Base-by-base conservation (phyloP, 306 rosid species). In the Medicago ruthenica region DNA sequence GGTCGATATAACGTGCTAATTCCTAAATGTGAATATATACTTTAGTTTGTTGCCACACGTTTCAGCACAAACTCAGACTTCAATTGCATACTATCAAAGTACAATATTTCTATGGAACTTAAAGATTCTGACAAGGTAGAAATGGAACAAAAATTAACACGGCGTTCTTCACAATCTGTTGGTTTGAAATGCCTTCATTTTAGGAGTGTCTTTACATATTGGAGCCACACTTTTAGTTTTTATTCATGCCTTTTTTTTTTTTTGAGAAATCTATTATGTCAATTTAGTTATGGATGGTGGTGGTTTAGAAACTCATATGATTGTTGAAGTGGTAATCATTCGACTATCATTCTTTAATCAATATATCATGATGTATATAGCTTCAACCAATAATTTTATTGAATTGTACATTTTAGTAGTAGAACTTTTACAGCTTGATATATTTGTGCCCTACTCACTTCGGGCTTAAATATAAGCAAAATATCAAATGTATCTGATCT, bases 21-120 rank as follows among this genome's bases (percentile, higher is more conserved):
- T 69, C 15, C 59, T 5, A 47, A 47, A 14, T 70, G 81, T 86
- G 68, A 83, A 79, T 70, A 53, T 60, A 45, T 44, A 64, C 39
- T 66, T 51, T 53, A 54, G 45, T 60, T 60, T 67, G 58, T 71
- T 55, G 48, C 22, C 61, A 65, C 80, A 34, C 17, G 7, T 42
- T 39, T 64, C 7, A 16, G 72, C 68, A 13, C 81, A 59, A 41
- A 69, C 51, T 73, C 15, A 12, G 59, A 11, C 65, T 20, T 55
- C 16, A 75, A 74, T 69, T 79, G 42, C 70, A 74, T 68, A 59
- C 57, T 60, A 21, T 37, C 47, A 24, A 67, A 67, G 57, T 66
- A 44, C 76, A 36, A 9, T 4, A 11, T 58, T 58, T 1, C 37
- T 22, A 6, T 1, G 7, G 22, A 51, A 51, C 14, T 24, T 70